Base-by-base conservation (phyloP, 2,329 filamentous ascomycete species). In the Canariomyces notabilis region DNA sequence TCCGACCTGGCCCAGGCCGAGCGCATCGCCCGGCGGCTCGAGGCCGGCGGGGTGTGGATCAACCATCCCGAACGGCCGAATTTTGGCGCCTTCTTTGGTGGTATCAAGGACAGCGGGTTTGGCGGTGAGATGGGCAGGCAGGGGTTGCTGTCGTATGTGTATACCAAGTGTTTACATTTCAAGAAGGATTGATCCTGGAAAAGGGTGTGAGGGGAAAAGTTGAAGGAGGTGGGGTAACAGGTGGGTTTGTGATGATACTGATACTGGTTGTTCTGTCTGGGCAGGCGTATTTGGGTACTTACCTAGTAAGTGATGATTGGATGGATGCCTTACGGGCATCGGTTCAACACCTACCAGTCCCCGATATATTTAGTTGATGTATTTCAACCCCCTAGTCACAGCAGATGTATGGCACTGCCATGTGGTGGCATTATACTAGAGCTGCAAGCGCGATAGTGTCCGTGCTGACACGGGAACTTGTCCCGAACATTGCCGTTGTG, bases 31-130 rank as follows among this genome's bases (percentile, higher is more conserved):
- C 59, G 70, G 21, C 68, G 72, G 37, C 59, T 85, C 9, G 73
- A 81, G 54, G 72, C 76, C 0, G 80, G 80, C 0, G 74, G 65
- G 9, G 75, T 84, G 1, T 83, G 77, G 73, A 74, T 83, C 53
- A 83, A 84, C 61, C 52, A 54, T 39, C 44, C 37, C 6, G 62
- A 65, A 49, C 46, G 57, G 47, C 62, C 61, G 14, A 61, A 63
- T 49, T 53, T 56, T 40, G 59, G 54, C 18, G 61, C 59, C 4
- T 65, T 48, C 49, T 64, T 65, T 33, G 52, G 51, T 1, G 63
- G 63, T 18, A 58, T 61, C 48, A 65, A 66, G 54, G 57, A 64
- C 51, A 63, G 61, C 44, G 64, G 63, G 3, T 55, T 59, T 31
- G 64, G 63, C 12, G 62, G 62, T 9, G 63, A 66, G 55, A 62